Evolutionary conservation across 1,284 basidiomycete species (phyloP), one percentile per base, ranked within the genome.

Genomic region (Singerocomus inundabilis): DNA sequence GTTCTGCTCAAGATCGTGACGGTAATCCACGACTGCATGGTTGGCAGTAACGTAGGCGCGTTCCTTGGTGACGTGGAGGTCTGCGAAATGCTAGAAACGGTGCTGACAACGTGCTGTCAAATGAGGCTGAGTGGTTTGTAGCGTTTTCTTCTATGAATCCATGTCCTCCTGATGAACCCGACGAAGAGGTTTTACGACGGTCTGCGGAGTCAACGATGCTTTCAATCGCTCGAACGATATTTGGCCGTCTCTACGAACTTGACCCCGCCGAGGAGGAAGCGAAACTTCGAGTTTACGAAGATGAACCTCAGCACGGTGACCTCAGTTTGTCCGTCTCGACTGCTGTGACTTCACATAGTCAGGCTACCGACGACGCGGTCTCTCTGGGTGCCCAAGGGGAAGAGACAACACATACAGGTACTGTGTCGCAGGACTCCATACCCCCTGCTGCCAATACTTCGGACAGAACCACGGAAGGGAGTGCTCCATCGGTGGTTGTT

Each of bases 51-150:
- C 44, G 79, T 88, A n/a, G 88, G 85, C 0, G 64, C 69, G 21
- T 75, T 79, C 11, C 77, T 98, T 34, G 90, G 91, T 33, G 96
- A 99, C 63, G 85, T 97, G 52, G 91, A 94, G 67, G 88, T 99
- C 18, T 99, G 97, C 68, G 96, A 98, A 72, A 94, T 99, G 85
- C 77, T 99, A 63, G 97, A 99, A 72, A 98, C 96, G 6, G 95
- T 97, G 1, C 72, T 99, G 56, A 97, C 93, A 31, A 98, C 97
- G 61, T 94, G 94, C 58, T 98, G 96, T 69, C 93, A 98, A 67
- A 97, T 96, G 78, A 80, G 97, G 36, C 76, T 98, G 6, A 93
- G 91, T 61, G 95, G 92, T 93, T 58, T 57, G 89, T 78, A 4
- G n/a, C 46, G 31, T 47, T 42, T 28, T 54, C 44, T 44, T 37